A percentile compares a stretch with the other conserved stretches of the same genome.
Evolutionary conservation across 345 rosid species (phyloP).

Genomic region (Lumnitzera racemosa): DNA sequence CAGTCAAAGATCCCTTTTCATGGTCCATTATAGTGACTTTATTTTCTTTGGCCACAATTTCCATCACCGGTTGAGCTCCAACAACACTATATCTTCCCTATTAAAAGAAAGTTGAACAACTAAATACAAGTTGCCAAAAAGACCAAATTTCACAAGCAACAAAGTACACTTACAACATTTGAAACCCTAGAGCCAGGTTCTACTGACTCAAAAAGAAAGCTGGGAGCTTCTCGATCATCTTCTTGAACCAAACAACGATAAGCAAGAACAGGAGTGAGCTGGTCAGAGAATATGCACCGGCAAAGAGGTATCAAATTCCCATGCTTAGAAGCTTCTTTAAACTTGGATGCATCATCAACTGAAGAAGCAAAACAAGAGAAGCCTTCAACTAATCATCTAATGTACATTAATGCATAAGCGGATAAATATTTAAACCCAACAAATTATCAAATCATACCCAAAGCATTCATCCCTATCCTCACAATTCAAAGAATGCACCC

Average conservation of each 20-base stretch:
- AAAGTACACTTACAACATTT: slow-evolving; percentile 38
- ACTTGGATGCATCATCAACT: slow-evolving; percentile 37
- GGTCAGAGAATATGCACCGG: slow-evolving; percentile 74
- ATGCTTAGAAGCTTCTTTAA: slow-evolving; percentile 49
- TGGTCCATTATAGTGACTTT: slow-evolving; percentile 73
- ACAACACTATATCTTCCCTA: slow-evolving; percentile 80
- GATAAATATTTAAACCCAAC: neutral
- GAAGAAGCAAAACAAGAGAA: slow-evolving; percentile 4
- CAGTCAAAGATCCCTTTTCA: slow-evolving; percentile 35
- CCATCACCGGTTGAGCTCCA: slow-evolving; percentile 79
- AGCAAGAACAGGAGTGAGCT: slow-evolving; percentile 80
- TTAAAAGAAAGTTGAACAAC: slow-evolving; percentile 12
- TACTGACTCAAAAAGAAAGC: slow-evolving; percentile 82
- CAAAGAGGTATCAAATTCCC: slow-evolving; percentile 70
- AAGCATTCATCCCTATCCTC: too few species aligned
- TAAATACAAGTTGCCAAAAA: neutral
- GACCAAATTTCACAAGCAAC: neutral
- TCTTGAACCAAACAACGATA: slow-evolving; percentile 83
- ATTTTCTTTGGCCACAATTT: slow-evolving; percentile 67
- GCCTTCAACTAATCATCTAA: neutral
- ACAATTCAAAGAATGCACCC: too few species aligned
- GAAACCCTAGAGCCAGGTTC: slow-evolving; percentile 60
- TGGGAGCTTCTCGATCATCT: slow-evolving; percentile 80
- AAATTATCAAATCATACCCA: neutral
- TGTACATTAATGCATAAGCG: neutral